Percentiles rank a stretch among this genome's conserved stretches.
phyloP scores from a whole-genome alignment of 2,329 filamentous ascomycete genomes.

The Apiospora phragmitis region DNA sequence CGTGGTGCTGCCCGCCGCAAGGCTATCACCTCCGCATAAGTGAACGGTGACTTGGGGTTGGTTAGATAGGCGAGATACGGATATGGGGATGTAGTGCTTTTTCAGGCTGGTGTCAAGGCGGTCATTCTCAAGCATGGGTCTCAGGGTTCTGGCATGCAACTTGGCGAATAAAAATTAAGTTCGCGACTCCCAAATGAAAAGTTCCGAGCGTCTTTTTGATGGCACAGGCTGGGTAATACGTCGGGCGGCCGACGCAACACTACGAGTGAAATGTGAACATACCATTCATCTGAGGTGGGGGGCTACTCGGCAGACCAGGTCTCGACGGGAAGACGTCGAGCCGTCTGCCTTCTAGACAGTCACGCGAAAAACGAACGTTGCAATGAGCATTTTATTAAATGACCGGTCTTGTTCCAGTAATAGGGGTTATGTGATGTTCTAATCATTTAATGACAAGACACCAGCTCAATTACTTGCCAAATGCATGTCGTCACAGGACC shows the following conservation, averaged over 20 bases:
- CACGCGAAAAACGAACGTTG: slow-evolving; percentile 7
- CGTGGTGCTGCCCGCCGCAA: slow-evolving; percentile 70
- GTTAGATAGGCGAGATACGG: slow-evolving; percentile 27
- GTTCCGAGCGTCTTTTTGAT: slow-evolving; percentile 22
- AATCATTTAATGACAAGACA: background rate
- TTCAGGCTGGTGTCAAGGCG: slow-evolving; percentile 37
- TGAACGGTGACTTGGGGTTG: slow-evolving; percentile 22
- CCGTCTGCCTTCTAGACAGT: slow-evolving; percentile 6
- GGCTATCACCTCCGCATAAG: slow-evolving; percentile 66
- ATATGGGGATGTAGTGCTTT: slow-evolving; percentile 35
- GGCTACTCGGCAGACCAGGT: background rate
- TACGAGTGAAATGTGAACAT: slow-evolving; percentile 10
- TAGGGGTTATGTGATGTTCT: background rate
- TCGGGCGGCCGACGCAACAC: background rate
- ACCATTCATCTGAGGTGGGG: slow-evolving; percentile 1
- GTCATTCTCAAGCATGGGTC: slow-evolving; percentile 37
- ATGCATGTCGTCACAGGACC: background rate
- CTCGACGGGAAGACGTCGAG: background rate
- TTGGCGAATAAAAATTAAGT: slow-evolving; percentile 25
- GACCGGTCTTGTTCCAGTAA: background rate
- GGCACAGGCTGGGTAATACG: slow-evolving; percentile 11
- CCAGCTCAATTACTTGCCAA: no score
- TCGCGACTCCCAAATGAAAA: slow-evolving; percentile 33
- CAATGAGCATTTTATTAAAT: background rate
- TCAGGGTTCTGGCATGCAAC: slow-evolving; percentile 34